These are phyloP conservation scores for Fusarium bactridioides DNA, from an alignment of 2,329 filamentous ascomycete genomes.

Conservation along the genomic window DNA sequence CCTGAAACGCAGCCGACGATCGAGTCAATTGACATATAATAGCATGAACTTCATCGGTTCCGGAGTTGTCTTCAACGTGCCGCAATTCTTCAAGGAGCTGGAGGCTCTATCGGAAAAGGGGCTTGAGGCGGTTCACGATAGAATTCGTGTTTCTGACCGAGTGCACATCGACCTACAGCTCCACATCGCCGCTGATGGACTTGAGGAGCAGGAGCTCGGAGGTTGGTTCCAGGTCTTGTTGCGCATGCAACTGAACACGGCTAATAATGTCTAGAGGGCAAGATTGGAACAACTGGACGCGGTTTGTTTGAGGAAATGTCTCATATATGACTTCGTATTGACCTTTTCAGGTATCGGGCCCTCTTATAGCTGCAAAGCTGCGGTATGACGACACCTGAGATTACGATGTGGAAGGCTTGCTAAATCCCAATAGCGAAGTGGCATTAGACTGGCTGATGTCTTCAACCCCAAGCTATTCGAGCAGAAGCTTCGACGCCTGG, in stretches of 20 bases:
- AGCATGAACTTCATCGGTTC: slow-evolving; percentile 76
- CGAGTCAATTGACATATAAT: background rate
- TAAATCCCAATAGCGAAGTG: background rate
- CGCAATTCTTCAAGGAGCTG: slow-evolving; percentile 54
- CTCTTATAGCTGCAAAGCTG: background rate
- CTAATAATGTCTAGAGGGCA: background rate
- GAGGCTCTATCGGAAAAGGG: slow-evolving; percentile 50
- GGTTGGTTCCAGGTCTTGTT: background rate
- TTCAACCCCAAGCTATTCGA: background rate
- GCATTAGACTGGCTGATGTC: background rate
- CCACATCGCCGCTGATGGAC: slow-evolving; percentile 2
- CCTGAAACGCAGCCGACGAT: background rate
- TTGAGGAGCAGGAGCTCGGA: slow-evolving; percentile 14
- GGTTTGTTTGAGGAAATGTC: background rate
- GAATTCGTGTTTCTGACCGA: slow-evolving; percentile 7
- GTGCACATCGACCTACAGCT: slow-evolving; percentile 2
- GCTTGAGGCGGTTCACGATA: slow-evolving; percentile 27
- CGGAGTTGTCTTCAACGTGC: slow-evolving; percentile 71
- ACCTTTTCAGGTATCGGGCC: background rate
- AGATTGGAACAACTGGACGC: background rate
- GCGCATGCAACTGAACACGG: background rate
- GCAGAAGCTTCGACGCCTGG: background rate
- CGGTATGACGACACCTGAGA: background rate
- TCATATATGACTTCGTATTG: background rate
- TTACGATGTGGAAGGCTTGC: background rate